Percentiles rank a stretch among this genome's conserved stretches.
phyloP scores from a whole-genome alignment of 2,329 filamentous ascomycete species.

The Fusarium bactridioides region DNA sequence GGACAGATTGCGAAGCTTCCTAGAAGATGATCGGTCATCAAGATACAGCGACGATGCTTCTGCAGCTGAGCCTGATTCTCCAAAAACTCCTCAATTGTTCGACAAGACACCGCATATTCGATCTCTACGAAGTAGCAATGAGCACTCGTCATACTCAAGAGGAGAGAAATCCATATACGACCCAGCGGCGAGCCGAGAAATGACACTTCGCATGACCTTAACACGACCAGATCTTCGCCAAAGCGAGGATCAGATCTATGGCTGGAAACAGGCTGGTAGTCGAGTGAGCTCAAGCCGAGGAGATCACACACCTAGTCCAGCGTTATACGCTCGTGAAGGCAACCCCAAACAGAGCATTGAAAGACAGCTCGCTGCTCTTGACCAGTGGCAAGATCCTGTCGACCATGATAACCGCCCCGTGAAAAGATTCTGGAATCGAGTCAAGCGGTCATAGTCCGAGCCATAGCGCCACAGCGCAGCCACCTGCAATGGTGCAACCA shows the following conservation, averaged over 20 bases:
- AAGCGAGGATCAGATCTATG: conserved; percentile 75
- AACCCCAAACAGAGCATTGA: conserved; percentile 63
- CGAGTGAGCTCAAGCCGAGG: conserved; percentile 55
- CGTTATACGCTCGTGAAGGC: conserved; percentile 43
- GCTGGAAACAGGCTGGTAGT: conserved; percentile 63
- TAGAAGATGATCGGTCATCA: conserved; percentile 66
- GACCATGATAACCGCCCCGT: conserved; percentile 60
- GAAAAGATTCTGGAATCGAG: conserved; percentile 71
- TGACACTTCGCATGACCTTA: conserved; percentile 96
- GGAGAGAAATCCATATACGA: conserved; percentile 57
- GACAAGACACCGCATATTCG: conserved; percentile 50
- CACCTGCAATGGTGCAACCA: not conserved
- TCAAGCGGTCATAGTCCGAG: conserved; percentile 54
- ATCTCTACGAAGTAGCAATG: conserved; percentile 41
- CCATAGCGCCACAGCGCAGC: not conserved
- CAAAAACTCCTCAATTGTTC: conserved; percentile 61
- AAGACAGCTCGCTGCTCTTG: conserved; percentile 60
- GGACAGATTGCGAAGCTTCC: conserved; percentile 64
- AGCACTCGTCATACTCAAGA: conserved; percentile 42
- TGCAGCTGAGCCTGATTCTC: conserved; percentile 65
- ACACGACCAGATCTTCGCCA: conserved; percentile 87
- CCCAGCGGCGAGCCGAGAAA: conserved; percentile 73
- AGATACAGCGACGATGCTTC: conserved; percentile 64
- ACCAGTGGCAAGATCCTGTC: conserved; percentile 52
- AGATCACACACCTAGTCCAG: conserved; percentile 39